Evolutionary conservation across 768 basidiomycete species (phyloP).

Genomic region (Leucogyrophana mollusca): DNA sequence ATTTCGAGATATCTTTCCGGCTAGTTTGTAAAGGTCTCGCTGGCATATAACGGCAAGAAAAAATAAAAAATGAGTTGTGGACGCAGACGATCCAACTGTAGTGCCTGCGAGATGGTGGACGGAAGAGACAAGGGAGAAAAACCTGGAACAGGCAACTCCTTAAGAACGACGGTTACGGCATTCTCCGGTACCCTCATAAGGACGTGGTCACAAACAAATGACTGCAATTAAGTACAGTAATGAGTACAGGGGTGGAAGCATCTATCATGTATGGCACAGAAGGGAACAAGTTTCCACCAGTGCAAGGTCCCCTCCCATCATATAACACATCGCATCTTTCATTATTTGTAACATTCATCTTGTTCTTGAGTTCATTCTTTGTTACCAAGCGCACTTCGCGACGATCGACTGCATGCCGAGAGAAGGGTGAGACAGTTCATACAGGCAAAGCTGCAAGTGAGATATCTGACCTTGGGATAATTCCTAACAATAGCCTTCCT

Average conservation of each 20-base stretch:
- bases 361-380: neutral
- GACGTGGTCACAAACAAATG: too few species aligned
- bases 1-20: conserved; percentile 35
- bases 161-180: neutral
- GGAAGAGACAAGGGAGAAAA: conserved; percentile 1
- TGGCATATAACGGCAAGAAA: conserved; percentile 60
- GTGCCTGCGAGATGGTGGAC: conserved; percentile 17
- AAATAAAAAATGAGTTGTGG: conserved; percentile 8
- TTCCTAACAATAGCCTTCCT: conserved; percentile 36
- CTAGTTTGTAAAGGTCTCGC: conserved; percentile 46
- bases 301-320: too few species aligned
- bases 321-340: too few species aligned
- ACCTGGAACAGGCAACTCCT: neutral
- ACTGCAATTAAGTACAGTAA: too few species aligned
- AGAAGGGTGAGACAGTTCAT: neutral
- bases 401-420: conserved; percentile 20
- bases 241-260: too few species aligned
- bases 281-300: too few species aligned
- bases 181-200: too few species aligned
- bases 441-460: neutral
- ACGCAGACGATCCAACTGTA: conserved; percentile 21
- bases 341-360: too few species aligned
- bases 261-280: too few species aligned
- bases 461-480: conserved; percentile 29
- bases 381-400: conserved; percentile 27